Percentiles rank a stretch among this genome's conserved stretches.
Conservation (phyloP, 352 stramenopile genomes). For the Phytophthora melonis region DNA sequence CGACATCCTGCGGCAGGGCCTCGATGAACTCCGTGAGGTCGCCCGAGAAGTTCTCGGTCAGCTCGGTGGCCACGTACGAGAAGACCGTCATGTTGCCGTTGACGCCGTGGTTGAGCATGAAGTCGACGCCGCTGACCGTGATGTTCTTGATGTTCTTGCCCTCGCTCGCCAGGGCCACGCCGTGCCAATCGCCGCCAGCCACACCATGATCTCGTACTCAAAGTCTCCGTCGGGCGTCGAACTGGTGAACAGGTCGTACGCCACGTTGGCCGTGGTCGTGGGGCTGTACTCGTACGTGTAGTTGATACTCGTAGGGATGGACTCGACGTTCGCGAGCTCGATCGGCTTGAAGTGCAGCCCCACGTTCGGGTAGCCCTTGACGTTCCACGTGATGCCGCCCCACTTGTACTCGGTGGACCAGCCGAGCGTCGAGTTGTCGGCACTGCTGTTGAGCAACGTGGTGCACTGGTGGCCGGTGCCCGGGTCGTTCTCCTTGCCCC, state of each 20-base stretch:
- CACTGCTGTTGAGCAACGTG: constrained; percentile 18
- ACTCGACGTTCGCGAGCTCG: constrained; percentile 39
- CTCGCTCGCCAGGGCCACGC: constrained; percentile 42
- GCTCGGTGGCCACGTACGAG: constrained; percentile 41
- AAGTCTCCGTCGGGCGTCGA: constrained; percentile 35
- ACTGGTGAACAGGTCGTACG: constrained; percentile 53
- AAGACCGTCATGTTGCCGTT: constrained; percentile 50
- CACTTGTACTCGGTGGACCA: constrained; percentile 36
- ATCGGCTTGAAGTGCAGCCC: constrained; percentile 34
- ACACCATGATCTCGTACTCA: constrained; percentile 53
- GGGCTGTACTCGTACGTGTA: constrained; percentile 45
- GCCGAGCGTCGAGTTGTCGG: constrained; percentile 23
- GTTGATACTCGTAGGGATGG: constrained; percentile 44
- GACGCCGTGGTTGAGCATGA: constrained; percentile 47
- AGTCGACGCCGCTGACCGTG: constrained; percentile 32
- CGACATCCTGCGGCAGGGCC: constrained; percentile 31
- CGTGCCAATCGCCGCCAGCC: constrained; percentile 43
- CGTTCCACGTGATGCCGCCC: constrained; percentile 31
- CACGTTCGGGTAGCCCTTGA: constrained; percentile 42
- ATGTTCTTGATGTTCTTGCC: constrained; percentile 41
- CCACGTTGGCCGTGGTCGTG: constrained; percentile 28
- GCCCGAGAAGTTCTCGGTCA: constrained; percentile 43
- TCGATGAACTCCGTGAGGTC: constrained; percentile 44
- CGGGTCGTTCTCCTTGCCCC: constrained; percentile 36
- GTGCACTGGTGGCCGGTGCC: constrained; percentile 37